A percentile compares a stretch with the other conserved stretches of the same genome.
Evolutionary conservation across 441 rosid species (phyloP).

Genomic region (Corymbia calophylla): DNA sequence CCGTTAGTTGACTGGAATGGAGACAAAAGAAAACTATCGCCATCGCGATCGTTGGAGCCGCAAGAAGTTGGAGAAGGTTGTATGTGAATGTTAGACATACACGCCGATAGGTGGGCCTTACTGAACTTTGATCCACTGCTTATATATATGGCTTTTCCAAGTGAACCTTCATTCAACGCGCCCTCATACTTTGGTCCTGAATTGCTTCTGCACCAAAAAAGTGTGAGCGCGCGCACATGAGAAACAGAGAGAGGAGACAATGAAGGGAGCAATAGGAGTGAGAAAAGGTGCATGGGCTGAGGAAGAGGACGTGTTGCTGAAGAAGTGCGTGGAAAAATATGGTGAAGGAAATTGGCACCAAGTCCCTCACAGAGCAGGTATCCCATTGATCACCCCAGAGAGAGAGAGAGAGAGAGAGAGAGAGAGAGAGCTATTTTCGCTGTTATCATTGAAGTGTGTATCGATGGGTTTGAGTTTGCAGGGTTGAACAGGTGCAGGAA

Average conservation of each 20-base stretch:
- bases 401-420: neutral
- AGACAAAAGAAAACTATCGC: neutral
- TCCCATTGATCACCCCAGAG: neutral
- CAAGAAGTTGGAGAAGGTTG: neutral
- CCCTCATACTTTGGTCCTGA: neutral
- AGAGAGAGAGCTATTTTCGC: neutral
- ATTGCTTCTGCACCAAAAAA: neutral
- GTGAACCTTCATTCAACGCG: neutral
- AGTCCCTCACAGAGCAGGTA: conserved; percentile 44
- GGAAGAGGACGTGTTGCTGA: conserved; percentile 33
- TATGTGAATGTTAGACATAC: neutral
- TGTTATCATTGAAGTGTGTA: neutral
- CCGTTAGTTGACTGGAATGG: neutral
- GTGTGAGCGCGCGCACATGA: neutral
- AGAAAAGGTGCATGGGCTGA: conserved; percentile 10
- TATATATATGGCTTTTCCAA: neutral
- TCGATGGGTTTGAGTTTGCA: neutral
- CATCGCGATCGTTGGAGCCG: neutral
- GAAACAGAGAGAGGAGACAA: neutral
- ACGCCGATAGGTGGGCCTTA: neutral
- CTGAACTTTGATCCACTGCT: neutral
- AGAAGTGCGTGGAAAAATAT: conserved; percentile 21
- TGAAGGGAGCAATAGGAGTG: neutral
- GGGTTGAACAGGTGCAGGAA: conserved; percentile 5
- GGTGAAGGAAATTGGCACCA: conserved; percentile 55